phyloP scores from a whole-genome alignment of 2,329 filamentous ascomycete species.

The Aspergillus puulaauensis region DNA sequence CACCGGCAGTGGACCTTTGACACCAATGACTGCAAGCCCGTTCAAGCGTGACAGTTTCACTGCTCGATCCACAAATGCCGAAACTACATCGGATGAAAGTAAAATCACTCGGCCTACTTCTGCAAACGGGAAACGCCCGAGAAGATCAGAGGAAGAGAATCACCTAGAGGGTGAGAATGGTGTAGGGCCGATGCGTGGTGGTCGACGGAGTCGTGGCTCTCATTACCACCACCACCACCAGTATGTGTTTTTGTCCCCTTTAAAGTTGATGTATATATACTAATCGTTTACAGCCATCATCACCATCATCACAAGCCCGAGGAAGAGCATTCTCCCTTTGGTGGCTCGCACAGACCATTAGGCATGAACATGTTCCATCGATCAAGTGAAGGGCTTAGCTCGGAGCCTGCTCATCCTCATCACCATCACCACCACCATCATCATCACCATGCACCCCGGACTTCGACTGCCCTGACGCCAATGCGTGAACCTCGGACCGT shows the following conservation, averaged over 20 bases:
- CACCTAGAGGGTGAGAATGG: slow-evolving; percentile 66
- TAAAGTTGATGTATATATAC: slow-evolving; percentile 5
- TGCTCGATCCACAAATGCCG: slow-evolving; percentile 44
- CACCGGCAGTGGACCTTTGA: slow-evolving; percentile 52
- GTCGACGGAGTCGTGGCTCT: slow-evolving; percentile 51
- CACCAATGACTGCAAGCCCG: slow-evolving; percentile 54
- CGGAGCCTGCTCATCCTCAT: slow-evolving; percentile 36
- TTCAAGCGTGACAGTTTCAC: slow-evolving; percentile 51
- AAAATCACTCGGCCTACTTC: slow-evolving; percentile 44
- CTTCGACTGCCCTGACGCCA: slow-evolving; percentile 28
- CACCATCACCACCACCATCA: slow-evolving; percentile 41
- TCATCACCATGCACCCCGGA: slow-evolving; percentile 30
- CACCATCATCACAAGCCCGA: slow-evolving; percentile 57
- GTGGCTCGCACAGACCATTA: slow-evolving; percentile 24
- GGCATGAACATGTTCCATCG: slow-evolving; percentile 29
- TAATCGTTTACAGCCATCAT: slow-evolving; percentile 42
- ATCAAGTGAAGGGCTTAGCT: slow-evolving; percentile 24
- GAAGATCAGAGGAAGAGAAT: slow-evolving; percentile 72
- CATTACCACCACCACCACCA: slow-evolving; percentile 65
- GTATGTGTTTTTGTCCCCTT: slow-evolving; percentile 38
- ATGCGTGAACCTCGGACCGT: slow-evolving; percentile 62
- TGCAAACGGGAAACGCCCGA: slow-evolving; percentile 56
- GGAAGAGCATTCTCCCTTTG: slow-evolving; percentile 40
- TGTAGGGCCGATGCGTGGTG: slow-evolving; percentile 63
- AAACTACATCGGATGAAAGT: slow-evolving; percentile 35